These are phyloP conservation scores for Neurospora crassa DNA, from an alignment of 2,329 filamentous ascomycete genomes.

Conservation along the genomic window DNA sequence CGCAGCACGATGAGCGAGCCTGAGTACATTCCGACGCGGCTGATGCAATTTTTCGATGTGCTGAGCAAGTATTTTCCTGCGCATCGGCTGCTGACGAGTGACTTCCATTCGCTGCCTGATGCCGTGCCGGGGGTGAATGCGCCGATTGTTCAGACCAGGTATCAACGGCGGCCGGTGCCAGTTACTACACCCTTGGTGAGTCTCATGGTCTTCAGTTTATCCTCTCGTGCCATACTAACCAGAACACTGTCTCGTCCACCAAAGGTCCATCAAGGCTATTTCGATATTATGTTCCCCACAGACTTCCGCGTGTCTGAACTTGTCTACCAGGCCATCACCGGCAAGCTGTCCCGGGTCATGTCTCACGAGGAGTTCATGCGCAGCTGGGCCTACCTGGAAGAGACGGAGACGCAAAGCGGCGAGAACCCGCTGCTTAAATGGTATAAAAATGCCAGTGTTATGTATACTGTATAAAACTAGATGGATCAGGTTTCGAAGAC, in stretches of 20 bases:
- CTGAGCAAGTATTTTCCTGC: conserved; percentile 80
- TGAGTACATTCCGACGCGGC: conserved; percentile 87
- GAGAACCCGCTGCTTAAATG: conserved; percentile 89
- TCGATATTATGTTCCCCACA: conserved; percentile 97
- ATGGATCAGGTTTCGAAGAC: background rate
- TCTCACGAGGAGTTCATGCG: conserved; percentile 86
- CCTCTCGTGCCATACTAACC: conserved; percentile 1
- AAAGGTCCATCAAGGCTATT: conserved; percentile 94
- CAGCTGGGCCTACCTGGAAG: conserved; percentile 81
- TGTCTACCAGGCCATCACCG: conserved; percentile 86
- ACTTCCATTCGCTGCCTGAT: conserved; percentile 82
- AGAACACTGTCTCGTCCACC: background rate
- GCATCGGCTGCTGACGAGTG: conserved; percentile 79
- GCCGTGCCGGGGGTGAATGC: conserved; percentile 77
- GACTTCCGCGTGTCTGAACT: conserved; percentile 87
- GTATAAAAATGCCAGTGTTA: conserved; percentile 91
- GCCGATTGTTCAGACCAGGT: conserved; percentile 93
- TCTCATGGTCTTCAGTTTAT: conserved; percentile 8
- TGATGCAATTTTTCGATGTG: conserved; percentile 96
- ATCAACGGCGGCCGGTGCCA: conserved; percentile 75
- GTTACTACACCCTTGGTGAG: conserved; percentile 83
- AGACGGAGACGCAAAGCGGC: conserved; percentile 79
- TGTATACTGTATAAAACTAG: conserved; percentile 64
- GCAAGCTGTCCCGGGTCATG: conserved; percentile 76
- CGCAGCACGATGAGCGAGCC: conserved; percentile 67